Base-by-base conservation (phyloP, 495 filamentous ascomycete genomes). In the Hypoxylon subgilvum region DNA sequence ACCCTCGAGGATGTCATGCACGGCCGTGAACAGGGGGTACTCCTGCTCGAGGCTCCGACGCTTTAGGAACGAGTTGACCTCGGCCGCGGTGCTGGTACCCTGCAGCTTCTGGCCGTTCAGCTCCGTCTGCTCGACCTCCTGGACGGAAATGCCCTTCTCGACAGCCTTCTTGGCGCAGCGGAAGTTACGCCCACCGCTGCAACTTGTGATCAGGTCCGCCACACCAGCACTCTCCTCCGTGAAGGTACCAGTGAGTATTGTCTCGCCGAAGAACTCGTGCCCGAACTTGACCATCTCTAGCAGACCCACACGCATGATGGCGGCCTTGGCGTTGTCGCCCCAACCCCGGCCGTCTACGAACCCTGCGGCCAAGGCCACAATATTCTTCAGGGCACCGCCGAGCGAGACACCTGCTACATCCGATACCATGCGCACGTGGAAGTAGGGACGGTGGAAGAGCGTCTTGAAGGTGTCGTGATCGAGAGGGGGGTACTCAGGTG, bases 91-190 rank as follows among this genome's bases (percentile, higher is more conserved):
- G 66, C 86, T 86, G 4, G 90, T 96, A 13, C 95, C 95, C 72
- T 97, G 95, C 60, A 99, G 75, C 77, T 92, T 96, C 81, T 99
- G 95, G 25, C 95, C 95, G 70, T 99, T 99, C 56, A 99, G 79
- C 73, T 96, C 92, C 32, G 81, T 80, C 68, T 83, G 80, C 82
- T 97, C 95, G 52, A 99, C 82, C 76, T 97, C 90, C 52, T 87
- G 86, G 36, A 99, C 88, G 31, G 83, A 81, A 51, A 90, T 81
- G 30, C 87, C 86, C 61, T 86, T 82, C 82, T 94, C 82, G 22
- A 96, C 82, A 10, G 87, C 87, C 76, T 92, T 84, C 82, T 88
- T 95, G 27, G 95, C 94, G 69, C 92, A 97, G 42, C 90, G 85
- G 81, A 90, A 94, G 72, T 99, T 99, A 19, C 95, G 83, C 19